These are phyloP conservation scores for Naumovozyma castellii DNA, from an alignment of 805 yeast genomes.

Conservation along the genomic window DNA sequence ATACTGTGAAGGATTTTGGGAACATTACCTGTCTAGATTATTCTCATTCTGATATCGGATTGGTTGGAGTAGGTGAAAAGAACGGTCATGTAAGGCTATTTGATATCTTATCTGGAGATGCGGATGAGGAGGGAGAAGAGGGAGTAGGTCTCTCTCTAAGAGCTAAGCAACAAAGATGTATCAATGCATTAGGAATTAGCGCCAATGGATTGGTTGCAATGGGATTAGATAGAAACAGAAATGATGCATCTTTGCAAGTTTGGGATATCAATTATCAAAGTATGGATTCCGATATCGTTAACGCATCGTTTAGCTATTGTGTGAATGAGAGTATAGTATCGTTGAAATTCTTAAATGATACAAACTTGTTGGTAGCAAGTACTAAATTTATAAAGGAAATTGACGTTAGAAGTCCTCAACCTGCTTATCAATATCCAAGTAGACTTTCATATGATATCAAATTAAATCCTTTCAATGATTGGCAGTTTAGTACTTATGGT, in stretches of 20 bases:
- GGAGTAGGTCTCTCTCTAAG: slow-evolving; percentile 27
- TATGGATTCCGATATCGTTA: slow-evolving; percentile 41
- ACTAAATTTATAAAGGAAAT: slow-evolving; percentile 69
- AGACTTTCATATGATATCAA: slow-evolving; percentile 59
- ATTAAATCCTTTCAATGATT: slow-evolving; percentile 57
- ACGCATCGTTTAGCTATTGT: slow-evolving; percentile 48
- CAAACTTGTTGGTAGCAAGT: slow-evolving; percentile 60
- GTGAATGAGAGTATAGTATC: slow-evolving; percentile 70
- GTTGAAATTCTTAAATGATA: slow-evolving; percentile 53
- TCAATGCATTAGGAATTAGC: slow-evolving; percentile 67
- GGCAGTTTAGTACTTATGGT: slow-evolving; percentile 62
- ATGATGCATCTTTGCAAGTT: slow-evolving; percentile 64
- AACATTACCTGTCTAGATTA: slow-evolving; percentile 59
- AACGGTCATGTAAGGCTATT: slow-evolving; percentile 58
- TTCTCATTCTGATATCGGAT: slow-evolving; percentile 45
- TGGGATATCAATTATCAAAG: slow-evolving; percentile 68
- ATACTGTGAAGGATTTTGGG: slow-evolving; percentile 53
- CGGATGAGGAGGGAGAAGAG: slow-evolving; percentile 12
- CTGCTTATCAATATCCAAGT: slow-evolving; percentile 66
- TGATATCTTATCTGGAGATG: slow-evolving; percentile 37
- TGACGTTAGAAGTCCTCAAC: slow-evolving; percentile 58
- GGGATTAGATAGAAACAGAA: slow-evolving; percentile 71
- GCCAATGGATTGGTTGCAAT: slow-evolving; percentile 56
- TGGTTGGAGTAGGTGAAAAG: slow-evolving; percentile 65
- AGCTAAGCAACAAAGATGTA: slow-evolving; percentile 62